phyloP scores from a whole-genome alignment of 495 filamentous ascomycete species.

The Viridothelium virens region DNA sequence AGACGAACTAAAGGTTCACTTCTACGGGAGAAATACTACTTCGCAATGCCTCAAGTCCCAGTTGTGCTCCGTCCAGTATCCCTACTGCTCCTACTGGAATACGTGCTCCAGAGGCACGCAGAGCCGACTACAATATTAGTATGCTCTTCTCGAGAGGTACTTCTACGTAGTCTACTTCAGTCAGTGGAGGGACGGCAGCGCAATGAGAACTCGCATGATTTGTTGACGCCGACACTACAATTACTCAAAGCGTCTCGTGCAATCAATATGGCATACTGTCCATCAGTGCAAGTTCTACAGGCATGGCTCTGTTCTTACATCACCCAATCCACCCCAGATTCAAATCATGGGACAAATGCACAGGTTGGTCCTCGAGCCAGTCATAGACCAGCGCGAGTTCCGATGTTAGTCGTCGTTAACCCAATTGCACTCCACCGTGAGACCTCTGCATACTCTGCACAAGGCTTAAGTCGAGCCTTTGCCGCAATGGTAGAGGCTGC shows the following conservation, averaged over 20 bases:
- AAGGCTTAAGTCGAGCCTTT: slow-evolving; percentile 66
- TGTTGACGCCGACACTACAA: slow-evolving; percentile 59
- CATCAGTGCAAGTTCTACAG: slow-evolving; percentile 66
- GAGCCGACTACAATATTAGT: slow-evolving; percentile 57
- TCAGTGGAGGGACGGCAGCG: slow-evolving; percentile 10
- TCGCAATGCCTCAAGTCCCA: slow-evolving; percentile 31
- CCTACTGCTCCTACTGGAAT: slow-evolving; percentile 54
- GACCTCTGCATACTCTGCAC: slow-evolving; percentile 75
- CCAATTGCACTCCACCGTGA: slow-evolving; percentile 58
- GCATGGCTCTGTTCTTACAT: slow-evolving; percentile 59
- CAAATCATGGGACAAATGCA: neutral
- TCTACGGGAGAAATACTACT: neutral
- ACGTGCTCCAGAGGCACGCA: slow-evolving; percentile 50
- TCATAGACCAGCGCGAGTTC: neutral
- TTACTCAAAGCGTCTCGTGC: slow-evolving; percentile 59
- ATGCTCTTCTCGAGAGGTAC: slow-evolving; percentile 57
- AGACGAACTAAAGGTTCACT: too few species aligned
- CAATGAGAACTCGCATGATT: slow-evolving; percentile 19
- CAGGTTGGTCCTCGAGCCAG: slow-evolving; percentile 11
- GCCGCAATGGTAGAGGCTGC: slow-evolving; percentile 62
- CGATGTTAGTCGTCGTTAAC: slow-evolving; percentile 56
- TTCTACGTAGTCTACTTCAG: slow-evolving; percentile 45
- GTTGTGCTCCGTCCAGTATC: slow-evolving; percentile 44
- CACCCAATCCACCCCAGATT: slow-evolving; percentile 24
- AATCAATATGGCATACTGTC: slow-evolving; percentile 61